Conservation (phyloP, 768 basidiomycete species). For the Tylopilus plumbeoviolaceoides region DNA sequence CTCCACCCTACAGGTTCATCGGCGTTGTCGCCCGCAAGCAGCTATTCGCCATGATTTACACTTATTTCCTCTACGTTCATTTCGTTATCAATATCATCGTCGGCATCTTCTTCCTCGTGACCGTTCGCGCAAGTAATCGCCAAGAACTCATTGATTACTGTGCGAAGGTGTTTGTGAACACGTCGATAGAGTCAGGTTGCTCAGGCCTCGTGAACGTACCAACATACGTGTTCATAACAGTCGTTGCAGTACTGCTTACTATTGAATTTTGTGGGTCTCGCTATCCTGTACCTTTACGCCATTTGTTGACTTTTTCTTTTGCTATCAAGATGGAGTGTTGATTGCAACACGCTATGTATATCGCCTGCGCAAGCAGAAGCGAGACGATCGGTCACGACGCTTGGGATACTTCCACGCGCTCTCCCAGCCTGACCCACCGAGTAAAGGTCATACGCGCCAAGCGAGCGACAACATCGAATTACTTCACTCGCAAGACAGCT, state of each 20-base stretch:
- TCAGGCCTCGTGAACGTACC: conserved; percentile 38
- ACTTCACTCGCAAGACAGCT: conserved; percentile 13
- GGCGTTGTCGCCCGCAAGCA: conserved; percentile 64
- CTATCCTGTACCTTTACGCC: not conserved
- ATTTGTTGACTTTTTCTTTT: conserved; percentile 2
- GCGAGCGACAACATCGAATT: conserved; percentile 29
- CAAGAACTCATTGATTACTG: conserved; percentile 44
- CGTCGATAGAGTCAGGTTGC: conserved; percentile 44
- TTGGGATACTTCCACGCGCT: conserved; percentile 32
- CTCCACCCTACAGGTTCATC: conserved; percentile 42
- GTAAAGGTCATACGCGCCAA: conserved; percentile 18
- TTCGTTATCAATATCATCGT: conserved; percentile 52
- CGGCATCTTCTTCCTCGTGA: conserved; percentile 48
- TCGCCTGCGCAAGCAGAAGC: conserved; percentile 49
- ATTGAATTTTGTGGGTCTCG: conserved; percentile 53
- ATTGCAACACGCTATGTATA: conserved; percentile 53
- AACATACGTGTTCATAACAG: conserved; percentile 42
- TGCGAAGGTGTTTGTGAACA: conserved; percentile 38
- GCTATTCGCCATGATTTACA: conserved; percentile 52
- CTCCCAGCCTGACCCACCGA: conserved; percentile 10
- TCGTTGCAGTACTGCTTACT: conserved; percentile 43
- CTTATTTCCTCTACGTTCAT: conserved; percentile 55
- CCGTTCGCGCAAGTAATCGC: conserved; percentile 43
- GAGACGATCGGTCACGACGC: conserved; percentile 33
- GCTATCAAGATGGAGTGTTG: conserved; percentile 44